Percentiles rank a stretch among this genome's conserved stretches.
These are phyloP conservation scores for Lentinula sp. DNA, from an alignment of 768 basidiomycete genomes.

Conservation along the genomic window DNA sequence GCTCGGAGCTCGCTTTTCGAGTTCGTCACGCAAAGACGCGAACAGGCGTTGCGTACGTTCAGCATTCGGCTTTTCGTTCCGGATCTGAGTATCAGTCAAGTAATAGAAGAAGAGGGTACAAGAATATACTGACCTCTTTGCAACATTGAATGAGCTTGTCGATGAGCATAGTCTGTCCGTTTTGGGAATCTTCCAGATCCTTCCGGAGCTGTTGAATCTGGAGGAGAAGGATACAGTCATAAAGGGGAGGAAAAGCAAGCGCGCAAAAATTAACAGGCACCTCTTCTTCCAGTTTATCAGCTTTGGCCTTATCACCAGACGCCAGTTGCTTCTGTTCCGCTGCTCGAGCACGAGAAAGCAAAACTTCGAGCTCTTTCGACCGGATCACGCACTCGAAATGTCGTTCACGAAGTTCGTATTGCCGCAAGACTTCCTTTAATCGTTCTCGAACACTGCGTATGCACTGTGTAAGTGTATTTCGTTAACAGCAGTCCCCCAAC, in stretches of 20 bases:
- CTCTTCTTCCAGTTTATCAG: conserved; percentile 70
- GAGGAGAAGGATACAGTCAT: neutral
- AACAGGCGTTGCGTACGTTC: conserved; percentile 80
- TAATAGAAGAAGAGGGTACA: conserved; percentile 3
- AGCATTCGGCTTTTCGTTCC: conserved; percentile 58
- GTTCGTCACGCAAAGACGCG: conserved; percentile 74
- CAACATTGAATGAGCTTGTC: conserved; percentile 83
- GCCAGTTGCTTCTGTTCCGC: conserved; percentile 84
- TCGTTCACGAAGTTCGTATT: conserved; percentile 85
- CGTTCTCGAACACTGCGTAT: conserved; percentile 69
- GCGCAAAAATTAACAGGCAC: conserved; percentile 29
- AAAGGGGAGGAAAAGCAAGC: conserved; percentile 3
- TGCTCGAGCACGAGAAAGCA: conserved; percentile 80
- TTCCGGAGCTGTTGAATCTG: conserved; percentile 67
- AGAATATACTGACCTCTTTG: conserved; percentile 61
- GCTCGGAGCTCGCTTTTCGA: conserved; percentile 59
- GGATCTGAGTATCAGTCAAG: conserved; percentile 13
- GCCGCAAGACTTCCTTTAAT: conserved; percentile 79
- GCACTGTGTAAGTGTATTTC: conserved; percentile 3
- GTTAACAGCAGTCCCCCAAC: neutral
- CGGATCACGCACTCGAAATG: conserved; percentile 92
- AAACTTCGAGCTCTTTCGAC: conserved; percentile 86
- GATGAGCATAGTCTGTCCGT: conserved; percentile 71
- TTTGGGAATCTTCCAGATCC: conserved; percentile 76
- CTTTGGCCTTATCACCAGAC: conserved; percentile 64